Evolutionary conservation across 1,284 basidiomycete genomes (phyloP), one percentile per base, ranked within the genome.

Genomic region (Exobasidium rhododendri): DNA sequence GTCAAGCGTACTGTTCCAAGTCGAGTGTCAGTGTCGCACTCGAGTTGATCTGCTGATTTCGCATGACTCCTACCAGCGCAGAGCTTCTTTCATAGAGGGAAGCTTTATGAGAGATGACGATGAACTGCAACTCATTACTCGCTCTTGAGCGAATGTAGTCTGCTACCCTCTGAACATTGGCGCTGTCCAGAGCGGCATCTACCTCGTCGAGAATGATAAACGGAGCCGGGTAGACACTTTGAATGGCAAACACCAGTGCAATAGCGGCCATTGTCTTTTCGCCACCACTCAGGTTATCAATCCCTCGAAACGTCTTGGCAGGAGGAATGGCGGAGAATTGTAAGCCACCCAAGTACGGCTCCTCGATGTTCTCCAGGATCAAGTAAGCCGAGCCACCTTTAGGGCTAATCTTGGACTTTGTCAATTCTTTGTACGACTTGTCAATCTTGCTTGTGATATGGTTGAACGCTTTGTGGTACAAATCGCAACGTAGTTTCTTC

Each of bases 131-230:
- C 3, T 83, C 80, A 46, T 87, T 85, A 63, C 70, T 72, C 3
- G 77, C 77, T 52, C 76, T 73, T 51, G 70, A 62, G 1, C 76
- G 64, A 52, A 79, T 77, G 60, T 79, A 79, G 59, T 75, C 68
- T 58, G 70, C 71, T 43, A 79, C 73, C 50, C 72, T 75, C 59
- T 69, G 73, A 4, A 79, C 77, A 54, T 79, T 79, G 28, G 75
- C 71, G 55, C 70, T 65, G 61, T 79, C 77, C 32, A 98, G 84
- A 0, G 96, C 94, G 1, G 96, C 94, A 73, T 97, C 94, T 11
- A 97, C 93, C 81, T 99, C 96, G 79, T 99, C 96, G 22, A 99
- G 84, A 11, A 98, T 94, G 80, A 98, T 98, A 84, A 98, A 98
- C 0, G 96, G 96, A 0, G 94, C 92, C 0, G 96, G 96, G 80